Evolutionary conservation across 768 basidiomycete genomes (phyloP), one percentile per base, ranked within the genome.

Genomic region (Collybia sordida): DNA sequence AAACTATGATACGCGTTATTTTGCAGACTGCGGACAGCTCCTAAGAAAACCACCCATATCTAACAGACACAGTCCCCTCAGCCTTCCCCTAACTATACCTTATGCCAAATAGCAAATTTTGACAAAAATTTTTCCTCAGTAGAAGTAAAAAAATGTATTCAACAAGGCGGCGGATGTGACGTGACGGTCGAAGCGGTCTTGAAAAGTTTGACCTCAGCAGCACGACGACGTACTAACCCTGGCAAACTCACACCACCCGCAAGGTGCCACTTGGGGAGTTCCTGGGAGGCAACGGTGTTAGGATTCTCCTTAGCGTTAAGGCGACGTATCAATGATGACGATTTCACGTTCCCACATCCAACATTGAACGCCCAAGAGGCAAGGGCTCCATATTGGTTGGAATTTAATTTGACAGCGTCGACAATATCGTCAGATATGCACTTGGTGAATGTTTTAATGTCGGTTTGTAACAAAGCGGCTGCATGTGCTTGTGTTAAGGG

Each of bases 311-410:
- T 66, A 17, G 48, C 54, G 39, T 71, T 69, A 22, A 71, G 53
- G 27, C 69, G 51, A 47, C 56, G 61, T 45, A 69, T 41, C 47
- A 71, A 49, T 0, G 59, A 67, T 17, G 69, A 69, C 11, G 51
- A 54, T 27, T 50, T 54, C 12, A 59, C 53, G 42, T 56, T 61
- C 4, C 53, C 64, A 46, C 65, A 67, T 4, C 66, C 65, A 8
- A 58, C 59, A 38, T 69, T 69, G 53, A 66, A 68, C 14, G 68
- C 55, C 60, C 61, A 67, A 6, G 63, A 60, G 1, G 62, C 58
- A 24, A 72, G 51, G 6, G 71, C 69, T 7, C 66, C 69, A 55
- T 61, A 65, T 53, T 70, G 67, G 45, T 70, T 69, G 18, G 54
- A 66, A 36, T 64, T 70, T 38, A 69, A 47, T 14, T 40, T 36